Evolutionary conservation across 2,329 filamentous ascomycete species (phyloP), one percentile per base, ranked within the genome.

Genomic region (Sporothrix globosa): DNA sequence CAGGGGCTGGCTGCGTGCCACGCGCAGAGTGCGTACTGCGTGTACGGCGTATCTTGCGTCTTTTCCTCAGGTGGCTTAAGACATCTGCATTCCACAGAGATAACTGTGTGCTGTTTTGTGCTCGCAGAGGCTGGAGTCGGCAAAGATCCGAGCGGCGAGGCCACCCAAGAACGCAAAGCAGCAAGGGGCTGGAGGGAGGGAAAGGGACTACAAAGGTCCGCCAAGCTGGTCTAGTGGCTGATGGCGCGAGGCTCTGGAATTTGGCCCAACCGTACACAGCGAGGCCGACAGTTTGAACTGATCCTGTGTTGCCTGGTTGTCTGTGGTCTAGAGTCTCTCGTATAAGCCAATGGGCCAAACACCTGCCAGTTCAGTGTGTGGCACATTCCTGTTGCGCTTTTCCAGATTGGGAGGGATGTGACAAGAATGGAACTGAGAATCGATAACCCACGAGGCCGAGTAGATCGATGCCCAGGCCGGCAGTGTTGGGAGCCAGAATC

Each of bases 1-100:
- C 34, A 71, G 53, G 67, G 70, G 70, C 68, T 54, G 70, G 68
- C 60, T 63, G 67, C 68, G 56, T 72, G 54, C 70, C 70, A 67
- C 34, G 44, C 46, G 61, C 44, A 52, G 67, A 39, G 19, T 24
- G 44, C 19, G 60, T 24, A 63, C 54, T 67, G 67, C 34, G 21
- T 41, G 34, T 21, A 34, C 34, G 34, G 9, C 34, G 30, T 7
- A 13, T 52, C 52, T 53, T 66, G 68, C 66, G 58, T 69, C 46
- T 10, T 56, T 65, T 44, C n/a, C n/a, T 3, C 3, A 27, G 34
- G 39, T 30, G 50, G 27, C 48, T 24, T 48, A 41, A 46, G 39
- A 50, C 53, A 69, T 46, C 19, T 50, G 39, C 68, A 69, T 69
- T 69, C 68, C 67, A 27, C 67, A 69, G 52, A 52, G 41, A 17